These are phyloP conservation scores for Gracilaria domingensis DNA, from an alignment of 23 red algal species.

Conservation along the genomic window DNA sequence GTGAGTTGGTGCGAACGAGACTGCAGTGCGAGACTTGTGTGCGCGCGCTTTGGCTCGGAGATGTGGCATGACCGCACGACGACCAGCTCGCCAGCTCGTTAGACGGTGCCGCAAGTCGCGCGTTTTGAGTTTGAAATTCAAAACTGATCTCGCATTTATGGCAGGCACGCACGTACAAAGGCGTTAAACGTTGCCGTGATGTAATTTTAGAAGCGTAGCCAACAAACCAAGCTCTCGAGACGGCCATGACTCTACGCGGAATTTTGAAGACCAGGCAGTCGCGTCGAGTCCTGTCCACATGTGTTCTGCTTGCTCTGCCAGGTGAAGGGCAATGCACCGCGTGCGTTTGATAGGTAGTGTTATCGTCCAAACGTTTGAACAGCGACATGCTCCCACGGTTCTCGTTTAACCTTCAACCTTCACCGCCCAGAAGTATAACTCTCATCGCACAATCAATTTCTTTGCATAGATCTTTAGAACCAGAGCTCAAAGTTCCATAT, in stretches of 20 bases:
- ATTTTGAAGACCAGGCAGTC: no score
- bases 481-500: no score
- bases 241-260: no score
- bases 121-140: slow-evolving; percentile 14
- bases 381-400: not conserved
- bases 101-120: not conserved
- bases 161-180: not conserved
- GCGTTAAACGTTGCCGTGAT: no score
- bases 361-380: not conserved
- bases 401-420: not conserved
- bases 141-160: not conserved
- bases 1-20: not conserved
- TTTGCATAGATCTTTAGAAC: no score
- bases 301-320: not conserved
- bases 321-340: slow-evolving; percentile 1
- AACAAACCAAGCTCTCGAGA: not conserved
- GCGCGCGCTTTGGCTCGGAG: not conserved
- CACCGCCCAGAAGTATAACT: not conserved
- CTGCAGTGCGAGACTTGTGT: not conserved
- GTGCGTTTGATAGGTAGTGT: no score
- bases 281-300: not conserved
- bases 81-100: no score
- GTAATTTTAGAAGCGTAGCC: not conserved
- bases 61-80: no score
- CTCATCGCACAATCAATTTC: not conserved